Base-by-base conservation (phyloP, 306 rosid genomes). In the Heteromeles arbutifolia region DNA sequence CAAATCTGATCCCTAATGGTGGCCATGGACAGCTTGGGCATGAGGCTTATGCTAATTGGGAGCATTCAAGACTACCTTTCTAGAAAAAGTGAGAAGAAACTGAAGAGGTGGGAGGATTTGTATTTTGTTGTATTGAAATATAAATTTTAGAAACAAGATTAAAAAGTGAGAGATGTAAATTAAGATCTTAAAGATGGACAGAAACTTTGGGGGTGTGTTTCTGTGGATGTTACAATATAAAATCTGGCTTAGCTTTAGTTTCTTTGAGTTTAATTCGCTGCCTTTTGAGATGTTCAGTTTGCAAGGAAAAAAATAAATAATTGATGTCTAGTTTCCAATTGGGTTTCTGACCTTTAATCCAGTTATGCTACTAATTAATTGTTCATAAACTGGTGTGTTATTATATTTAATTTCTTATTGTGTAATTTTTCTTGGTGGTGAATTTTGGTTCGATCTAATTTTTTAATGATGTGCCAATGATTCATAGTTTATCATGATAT, bases 1-100 rank as follows among this genome's bases (percentile, higher is more conserved):
- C 97, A 4, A 89, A 86, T 77, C 72, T 87, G 72, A 39, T 90
- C 75, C 85, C 90, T 52, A 90, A 82, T 73, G 94, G 90, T 3
- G 90, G 87, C 3, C 94, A 82, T 4, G 90, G 87, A 3, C 92
- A 81, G 56, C 72, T 87, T 21, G 93, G 92, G 44, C 93, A 88
- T 78, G 98, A 92, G 58, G 87, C 90, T 54, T 89, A 88, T 85
- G 84, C 80, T 76, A 17, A 50, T 50, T 96, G 98, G 98, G 73
- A 87, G 21, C 54, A 50, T 50, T 50, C 54, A 24, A 58, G 97
- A 32, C 82, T 86, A 28, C 90, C 96, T 58, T 96, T 82, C 74
- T 96, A 69, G 81, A 7, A 64, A 57, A 57, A 57, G 14, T 3
- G 62, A n/a, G 26, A 57, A n/a, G 26, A 57, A 57, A n/a, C 26